Percentiles rank a stretch among this genome's conserved stretches.
phyloP scores from a whole-genome alignment of 2,329 filamentous ascomycete species.

The Claviceps sp. region DNA sequence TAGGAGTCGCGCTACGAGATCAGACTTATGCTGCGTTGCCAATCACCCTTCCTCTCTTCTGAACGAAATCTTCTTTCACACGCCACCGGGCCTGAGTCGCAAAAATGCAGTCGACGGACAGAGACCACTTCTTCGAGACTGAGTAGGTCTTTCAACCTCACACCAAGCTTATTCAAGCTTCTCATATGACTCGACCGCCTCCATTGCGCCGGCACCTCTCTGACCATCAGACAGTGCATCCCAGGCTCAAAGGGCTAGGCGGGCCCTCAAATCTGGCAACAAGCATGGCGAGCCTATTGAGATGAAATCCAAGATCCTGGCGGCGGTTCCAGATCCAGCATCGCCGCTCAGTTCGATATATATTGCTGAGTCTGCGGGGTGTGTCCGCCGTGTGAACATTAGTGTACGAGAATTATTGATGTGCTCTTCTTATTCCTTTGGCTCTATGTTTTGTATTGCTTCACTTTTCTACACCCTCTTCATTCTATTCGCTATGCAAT shows the following conservation, averaged over 20 bases:
- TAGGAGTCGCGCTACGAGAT: background rate
- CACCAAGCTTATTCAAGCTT: background rate
- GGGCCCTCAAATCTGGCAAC: constrained; percentile 59
- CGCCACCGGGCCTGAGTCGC: background rate
- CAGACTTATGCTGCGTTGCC: background rate
- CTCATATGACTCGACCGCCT: background rate
- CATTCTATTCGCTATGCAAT: background rate
- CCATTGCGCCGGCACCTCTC: background rate
- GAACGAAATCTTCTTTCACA: background rate
- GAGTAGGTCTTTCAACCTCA: constrained; percentile 44
- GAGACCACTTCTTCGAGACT: constrained; percentile 83
- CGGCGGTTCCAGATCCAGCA: constrained; percentile 53
- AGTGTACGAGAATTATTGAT: constrained; percentile 3
- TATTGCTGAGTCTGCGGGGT: constrained; percentile 78
- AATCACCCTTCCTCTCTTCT: background rate
- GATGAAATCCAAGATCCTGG: constrained; percentile 77
- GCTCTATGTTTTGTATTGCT: too few relatives aligned
- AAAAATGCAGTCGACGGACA: constrained; percentile 58
- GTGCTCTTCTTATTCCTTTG: background rate
- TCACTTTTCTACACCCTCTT: background rate
- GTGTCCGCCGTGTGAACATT: constrained; percentile 48
- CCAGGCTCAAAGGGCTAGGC: constrained; percentile 39
- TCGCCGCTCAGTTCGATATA: constrained; percentile 48
- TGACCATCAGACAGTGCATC: constrained; percentile 26
- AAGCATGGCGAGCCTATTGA: constrained; percentile 68